phyloP scores from a whole-genome alignment of 1,284 basidiomycete genomes.

The Boletus semigastroideus region DNA sequence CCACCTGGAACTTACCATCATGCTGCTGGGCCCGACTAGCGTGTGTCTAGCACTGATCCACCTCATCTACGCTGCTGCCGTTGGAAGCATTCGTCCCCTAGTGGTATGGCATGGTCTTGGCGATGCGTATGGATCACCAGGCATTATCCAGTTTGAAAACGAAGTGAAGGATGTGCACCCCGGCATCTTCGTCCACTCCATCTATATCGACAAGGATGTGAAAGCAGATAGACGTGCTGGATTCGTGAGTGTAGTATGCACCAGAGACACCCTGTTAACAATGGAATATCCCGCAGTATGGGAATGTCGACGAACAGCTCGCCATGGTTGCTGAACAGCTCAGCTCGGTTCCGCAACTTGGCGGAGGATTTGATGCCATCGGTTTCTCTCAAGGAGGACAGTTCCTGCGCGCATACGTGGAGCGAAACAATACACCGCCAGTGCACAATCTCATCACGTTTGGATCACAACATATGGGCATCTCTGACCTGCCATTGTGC shows the following conservation, averaged over 20 bases:
- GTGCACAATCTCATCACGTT: conserved; percentile 89
- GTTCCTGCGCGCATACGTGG: conserved; percentile 88
- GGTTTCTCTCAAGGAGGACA: conserved; percentile 95
- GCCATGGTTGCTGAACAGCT: conserved; percentile 69
- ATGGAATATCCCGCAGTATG: conserved; percentile 54
- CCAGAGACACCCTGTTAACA: not conserved
- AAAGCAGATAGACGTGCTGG: conserved; percentile 77
- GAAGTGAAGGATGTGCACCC: conserved; percentile 72
- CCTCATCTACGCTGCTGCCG: conserved; percentile 12
- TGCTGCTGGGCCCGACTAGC: conserved; percentile 11
- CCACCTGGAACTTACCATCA: too few relatives aligned
- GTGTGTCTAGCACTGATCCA: conserved; percentile 14
- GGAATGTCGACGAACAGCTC: conserved; percentile 76
- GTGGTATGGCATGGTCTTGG: conserved; percentile 97
- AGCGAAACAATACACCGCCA: conserved; percentile 78
- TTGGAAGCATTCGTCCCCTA: conserved; percentile 54
- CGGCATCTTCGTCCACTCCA: conserved; percentile 84
- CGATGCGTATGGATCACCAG: conserved; percentile 62
- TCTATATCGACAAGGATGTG: conserved; percentile 69
- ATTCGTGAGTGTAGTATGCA: conserved; percentile 59
- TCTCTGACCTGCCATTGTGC: conserved; percentile 80
- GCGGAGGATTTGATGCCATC: conserved; percentile 83
- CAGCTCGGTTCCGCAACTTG: conserved; percentile 64
- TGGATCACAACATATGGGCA: conserved; percentile 83
- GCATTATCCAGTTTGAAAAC: conserved; percentile 68